Percentiles rank a stretch among this genome's conserved stretches.
Evolutionary conservation across 2,329 filamentous ascomycete species (phyloP).

Genomic region (Atkinsonella hypoxylon): DNA sequence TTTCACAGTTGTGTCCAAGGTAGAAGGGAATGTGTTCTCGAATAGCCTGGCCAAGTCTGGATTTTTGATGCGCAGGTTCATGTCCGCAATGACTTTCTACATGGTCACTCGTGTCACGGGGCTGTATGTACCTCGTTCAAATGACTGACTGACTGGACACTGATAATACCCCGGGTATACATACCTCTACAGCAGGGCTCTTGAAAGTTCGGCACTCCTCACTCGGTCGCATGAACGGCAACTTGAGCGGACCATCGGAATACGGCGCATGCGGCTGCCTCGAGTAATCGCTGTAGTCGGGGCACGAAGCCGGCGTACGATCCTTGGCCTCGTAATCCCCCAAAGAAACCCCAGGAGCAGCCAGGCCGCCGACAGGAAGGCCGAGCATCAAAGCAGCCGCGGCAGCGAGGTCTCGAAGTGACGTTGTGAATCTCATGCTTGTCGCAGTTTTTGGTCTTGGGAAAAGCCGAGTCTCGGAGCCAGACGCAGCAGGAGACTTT

Average conservation of each 20-base stretch:
- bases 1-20: constrained; percentile 67
- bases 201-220: constrained; percentile 16
- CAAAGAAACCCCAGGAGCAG: constrained; percentile 1
- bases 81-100: constrained; percentile 18
- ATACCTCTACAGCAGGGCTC: constrained; percentile 16
- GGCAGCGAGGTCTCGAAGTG: neutral
- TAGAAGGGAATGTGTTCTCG: constrained; percentile 75
- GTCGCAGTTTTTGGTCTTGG: too few relatives aligned
- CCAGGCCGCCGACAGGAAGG: neutral
- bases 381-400: neutral
- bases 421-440: constrained; percentile 1
- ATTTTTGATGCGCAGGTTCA: constrained; percentile 29
- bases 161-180: neutral
- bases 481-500: too few relatives aligned
- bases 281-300: constrained; percentile 14
- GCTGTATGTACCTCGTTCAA: neutral
- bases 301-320: constrained; percentile 13
- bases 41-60: constrained; percentile 67
- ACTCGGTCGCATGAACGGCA: constrained; percentile 17
- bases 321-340: neutral
- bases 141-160: too few relatives aligned
- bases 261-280: constrained; percentile 12
- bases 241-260: constrained; percentile 11
- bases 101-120: neutral
- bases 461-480: too few relatives aligned